Evolutionary conservation across 192 early-diverging fungal species (phyloP), one percentile per base, ranked within the genome.

Genomic region (Coemansia sp.): DNA sequence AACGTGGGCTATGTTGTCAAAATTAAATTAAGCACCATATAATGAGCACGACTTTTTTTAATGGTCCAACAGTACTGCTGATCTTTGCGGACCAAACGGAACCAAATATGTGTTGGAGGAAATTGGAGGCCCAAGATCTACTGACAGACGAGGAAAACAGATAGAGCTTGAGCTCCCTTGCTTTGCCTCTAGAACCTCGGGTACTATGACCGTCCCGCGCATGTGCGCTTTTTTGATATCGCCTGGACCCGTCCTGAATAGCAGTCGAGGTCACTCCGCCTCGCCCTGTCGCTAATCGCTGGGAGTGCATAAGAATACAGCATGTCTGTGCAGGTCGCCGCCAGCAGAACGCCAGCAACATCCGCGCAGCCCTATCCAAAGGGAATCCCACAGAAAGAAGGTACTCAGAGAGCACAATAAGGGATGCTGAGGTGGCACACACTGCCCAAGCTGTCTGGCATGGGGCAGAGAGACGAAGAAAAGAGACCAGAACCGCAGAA

Each of bases 181-280:
- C 46, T 48, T 48, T 30, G 51, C 51, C 62, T 55, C 71, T 61
- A 57, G 58, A n/a, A 49, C n/a, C 48, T 21, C 36, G 67, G 75
- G 71, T 77, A 82, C 79, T 82, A 82, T 77, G 79, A 24, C 62
- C 74, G 64, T 77, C 79, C 73, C 41, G 26, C 30, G 57, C 57
- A 38, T 5, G 33, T 18, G 35, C 57, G 57, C 57, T 35, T 59
- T 59, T 59, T 38, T 59, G 23, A 18, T 59, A n/a, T 59, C n/a
- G 57, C 57, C 57, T 59, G 57, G 35, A 34, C 57, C 35, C 51
- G 51, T 53, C 14, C 51, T 53, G 51, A 1, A 26, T 26, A 53
- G 14, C 23, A 53, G 21, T 23, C 24, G 24, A 21, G 21, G 51
- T 26, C 51, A 3, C 10, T 53, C 24, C 16, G 51, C 12, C 51